Evolutionary conservation across 2,329 filamentous ascomycete genomes (phyloP).

Genomic region (Aureobasidium sp.): DNA sequence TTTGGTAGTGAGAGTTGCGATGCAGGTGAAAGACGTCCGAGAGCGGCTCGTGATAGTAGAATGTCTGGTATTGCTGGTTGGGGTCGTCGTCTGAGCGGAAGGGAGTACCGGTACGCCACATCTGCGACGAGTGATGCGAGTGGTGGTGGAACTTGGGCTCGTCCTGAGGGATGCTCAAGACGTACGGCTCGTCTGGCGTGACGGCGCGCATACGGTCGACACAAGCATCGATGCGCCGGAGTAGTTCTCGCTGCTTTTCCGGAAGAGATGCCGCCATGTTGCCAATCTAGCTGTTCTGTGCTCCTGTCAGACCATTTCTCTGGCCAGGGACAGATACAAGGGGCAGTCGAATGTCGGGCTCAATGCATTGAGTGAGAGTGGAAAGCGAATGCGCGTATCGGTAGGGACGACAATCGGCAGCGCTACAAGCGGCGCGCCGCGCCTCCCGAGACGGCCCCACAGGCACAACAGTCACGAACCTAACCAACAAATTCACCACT

Average conservation of each 20-base stretch:
- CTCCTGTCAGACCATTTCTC: conserved; percentile 1
- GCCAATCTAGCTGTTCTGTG: neutral
- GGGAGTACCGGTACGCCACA: conserved; percentile 40
- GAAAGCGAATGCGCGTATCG: neutral
- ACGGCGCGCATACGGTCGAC: conserved; percentile 35
- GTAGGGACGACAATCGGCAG: neutral
- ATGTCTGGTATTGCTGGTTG: conserved; percentile 54
- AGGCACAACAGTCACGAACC: neutral
- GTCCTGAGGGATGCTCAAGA: conserved; percentile 39
- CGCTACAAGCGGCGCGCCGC: neutral
- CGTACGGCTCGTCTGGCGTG: conserved; percentile 36
- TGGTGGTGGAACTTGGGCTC: conserved; percentile 33
- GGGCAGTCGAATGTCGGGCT: neutral
- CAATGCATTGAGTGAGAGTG: neutral
- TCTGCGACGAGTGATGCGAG: conserved; percentile 30
- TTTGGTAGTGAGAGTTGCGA: conserved; percentile 21
- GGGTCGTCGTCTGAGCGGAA: conserved; percentile 47
- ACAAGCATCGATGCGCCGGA: conserved; percentile 25
- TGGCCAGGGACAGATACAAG: neutral
- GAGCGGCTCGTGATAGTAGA: conserved; percentile 48
- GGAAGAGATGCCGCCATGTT: neutral
- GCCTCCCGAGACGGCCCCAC: neutral
- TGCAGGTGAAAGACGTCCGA: conserved; percentile 12
- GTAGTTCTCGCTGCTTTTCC: neutral
- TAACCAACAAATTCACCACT: neutral